Evolutionary conservation across 768 basidiomycete genomes (phyloP).

Genomic region (Xanthoconium stramineum): DNA sequence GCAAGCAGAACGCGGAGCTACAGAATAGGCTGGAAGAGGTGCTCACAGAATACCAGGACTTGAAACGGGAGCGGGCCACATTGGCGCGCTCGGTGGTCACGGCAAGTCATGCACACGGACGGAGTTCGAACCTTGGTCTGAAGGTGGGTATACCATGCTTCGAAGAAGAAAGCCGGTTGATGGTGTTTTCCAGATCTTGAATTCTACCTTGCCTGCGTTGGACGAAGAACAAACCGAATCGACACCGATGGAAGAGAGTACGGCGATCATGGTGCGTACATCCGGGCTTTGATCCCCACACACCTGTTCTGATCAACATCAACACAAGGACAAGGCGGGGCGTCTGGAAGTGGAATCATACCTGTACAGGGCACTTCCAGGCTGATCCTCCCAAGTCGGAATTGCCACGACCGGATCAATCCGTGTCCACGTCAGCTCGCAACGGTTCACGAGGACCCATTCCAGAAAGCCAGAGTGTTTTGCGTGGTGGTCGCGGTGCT

Average conservation of each 20-base stretch:
- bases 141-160: slow-evolving; percentile 7
- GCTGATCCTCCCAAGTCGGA: slow-evolving; percentile 4
- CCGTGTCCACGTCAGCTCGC: background rate
- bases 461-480: background rate
- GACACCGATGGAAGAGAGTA: background rate
- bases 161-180: background rate
- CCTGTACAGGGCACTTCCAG: slow-evolving; percentile 11
- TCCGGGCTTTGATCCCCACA: background rate
- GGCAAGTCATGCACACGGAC: background rate
- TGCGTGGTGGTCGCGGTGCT: background rate
- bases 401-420: background rate
- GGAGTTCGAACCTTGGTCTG: background rate
- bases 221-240: slow-evolving; percentile 2
- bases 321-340: slow-evolving; percentile 5
- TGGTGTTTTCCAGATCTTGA: slow-evolving; percentile 1
- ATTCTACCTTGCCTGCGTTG: background rate
- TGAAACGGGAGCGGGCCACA: slow-evolving; percentile 21
- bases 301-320: background rate
- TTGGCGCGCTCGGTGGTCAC: slow-evolving; percentile 10
- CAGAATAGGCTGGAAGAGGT: slow-evolving; percentile 20
- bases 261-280: background rate
- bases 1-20: slow-evolving; percentile 23
- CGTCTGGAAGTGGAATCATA: background rate
- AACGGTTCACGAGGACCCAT: background rate
- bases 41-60: slow-evolving; percentile 16